phyloP scores from a whole-genome alignment of 2,329 filamentous ascomycete genomes.

The Pseudocercospora pini-densiflorae region DNA sequence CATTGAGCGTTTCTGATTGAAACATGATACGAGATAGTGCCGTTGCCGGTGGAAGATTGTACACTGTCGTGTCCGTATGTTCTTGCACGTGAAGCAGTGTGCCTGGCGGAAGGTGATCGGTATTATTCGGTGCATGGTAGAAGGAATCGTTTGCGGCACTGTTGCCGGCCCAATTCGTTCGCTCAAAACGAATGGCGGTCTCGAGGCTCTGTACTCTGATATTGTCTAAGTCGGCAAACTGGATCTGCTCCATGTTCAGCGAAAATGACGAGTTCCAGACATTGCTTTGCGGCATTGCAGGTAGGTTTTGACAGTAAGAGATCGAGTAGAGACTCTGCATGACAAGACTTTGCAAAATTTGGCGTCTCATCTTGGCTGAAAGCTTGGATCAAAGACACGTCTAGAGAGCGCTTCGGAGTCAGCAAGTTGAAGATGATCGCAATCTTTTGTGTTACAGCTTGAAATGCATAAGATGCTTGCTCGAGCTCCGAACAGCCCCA shows the following conservation, averaged over 20 bases:
- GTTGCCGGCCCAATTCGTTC: slow-evolving; percentile 34
- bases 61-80: slow-evolving; percentile 45
- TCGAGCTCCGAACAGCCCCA: too few species aligned
- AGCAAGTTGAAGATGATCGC: too few species aligned
- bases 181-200: slow-evolving; percentile 35
- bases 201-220: slow-evolving; percentile 30
- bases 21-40: slow-evolving; percentile 57
- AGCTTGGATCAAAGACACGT: too few species aligned
- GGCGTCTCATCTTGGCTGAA: not conserved
- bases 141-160: slow-evolving; percentile 44
- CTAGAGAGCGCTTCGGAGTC: too few species aligned
- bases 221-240: slow-evolving; percentile 25
- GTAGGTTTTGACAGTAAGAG: not conserved
- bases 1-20: slow-evolving; percentile 52
- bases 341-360: too few species aligned
- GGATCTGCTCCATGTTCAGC: slow-evolving; percentile 28
- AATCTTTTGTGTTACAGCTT: too few species aligned
- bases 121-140: slow-evolving; percentile 41
- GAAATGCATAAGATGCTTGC: too few species aligned
- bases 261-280: slow-evolving; percentile 35
- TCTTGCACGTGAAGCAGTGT: slow-evolving; percentile 48
- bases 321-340: too few species aligned
- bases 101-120: slow-evolving; percentile 35
- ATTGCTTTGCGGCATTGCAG: slow-evolving; percentile 23
- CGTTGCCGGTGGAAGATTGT: slow-evolving; percentile 48